A percentile compares a stretch with the other conserved stretches of the same genome.
Conservation (phyloP, 2,329 filamentous ascomycete species). For the Aciculosporium take region DNA sequence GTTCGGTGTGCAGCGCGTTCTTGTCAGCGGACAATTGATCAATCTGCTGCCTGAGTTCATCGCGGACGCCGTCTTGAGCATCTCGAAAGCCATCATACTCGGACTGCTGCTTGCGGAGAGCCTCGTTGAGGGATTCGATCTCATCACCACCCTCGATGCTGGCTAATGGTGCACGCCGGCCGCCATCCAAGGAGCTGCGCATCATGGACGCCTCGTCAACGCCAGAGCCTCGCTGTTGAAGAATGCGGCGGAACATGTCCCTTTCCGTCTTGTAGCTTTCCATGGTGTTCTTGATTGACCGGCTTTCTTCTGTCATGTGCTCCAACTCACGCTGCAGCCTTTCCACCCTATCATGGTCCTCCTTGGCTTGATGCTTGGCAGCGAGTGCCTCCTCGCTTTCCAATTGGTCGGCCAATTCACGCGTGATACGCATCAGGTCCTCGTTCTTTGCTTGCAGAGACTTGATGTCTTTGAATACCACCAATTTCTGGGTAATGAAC, state of each 20-base stretch:
- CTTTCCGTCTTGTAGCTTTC: slow-evolving; percentile 92
- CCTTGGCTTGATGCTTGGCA: slow-evolving; percentile 45
- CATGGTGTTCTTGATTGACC: slow-evolving; percentile 66
- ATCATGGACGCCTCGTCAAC: slow-evolving; percentile 54
- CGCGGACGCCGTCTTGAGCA: slow-evolving; percentile 68
- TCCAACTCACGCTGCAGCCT: slow-evolving; percentile 58
- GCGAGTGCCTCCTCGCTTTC: slow-evolving; percentile 76
- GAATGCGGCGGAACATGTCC: slow-evolving; percentile 92
- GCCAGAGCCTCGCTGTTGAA: slow-evolving; percentile 54
- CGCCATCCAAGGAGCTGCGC: slow-evolving; percentile 53
- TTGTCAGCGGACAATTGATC: slow-evolving; percentile 73
- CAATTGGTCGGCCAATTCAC: slow-evolving; percentile 75
- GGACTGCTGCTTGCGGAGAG: slow-evolving; percentile 74
- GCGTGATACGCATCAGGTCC: slow-evolving; percentile 67
- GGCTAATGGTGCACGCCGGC: slow-evolving; percentile 36
- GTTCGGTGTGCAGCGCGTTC: slow-evolving; percentile 65
- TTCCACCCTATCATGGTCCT: slow-evolving; percentile 59
- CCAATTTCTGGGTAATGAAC: slow-evolving; percentile 80
- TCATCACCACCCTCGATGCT: slow-evolving; percentile 44
- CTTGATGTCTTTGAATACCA: slow-evolving; percentile 72
- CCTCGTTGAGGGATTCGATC: slow-evolving; percentile 50
- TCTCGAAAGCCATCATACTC: slow-evolving; percentile 85
- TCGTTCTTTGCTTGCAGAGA: slow-evolving; percentile 82
- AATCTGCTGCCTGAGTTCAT: slow-evolving; percentile 71
- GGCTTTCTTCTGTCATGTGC: slow-evolving; percentile 69